Percentiles rank a stretch among this genome's conserved stretches.
Evolutionary conservation across 768 basidiomycete genomes (phyloP).

Genomic region (Russula vinacea): DNA sequence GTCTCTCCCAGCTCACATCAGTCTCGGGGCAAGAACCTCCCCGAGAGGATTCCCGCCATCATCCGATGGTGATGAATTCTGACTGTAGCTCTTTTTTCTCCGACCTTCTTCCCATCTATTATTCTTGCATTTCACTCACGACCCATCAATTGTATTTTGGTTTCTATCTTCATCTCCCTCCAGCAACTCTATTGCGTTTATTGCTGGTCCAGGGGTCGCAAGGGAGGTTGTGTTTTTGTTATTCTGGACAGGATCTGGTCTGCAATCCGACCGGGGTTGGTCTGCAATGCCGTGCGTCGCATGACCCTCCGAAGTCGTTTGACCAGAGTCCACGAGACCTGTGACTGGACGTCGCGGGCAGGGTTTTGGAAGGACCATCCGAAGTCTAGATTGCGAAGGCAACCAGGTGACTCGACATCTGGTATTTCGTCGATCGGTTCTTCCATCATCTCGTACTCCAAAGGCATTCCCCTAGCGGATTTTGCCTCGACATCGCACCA

Average conservation of each 20-base stretch:
- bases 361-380: slow-evolving; percentile 38
- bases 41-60: slow-evolving; percentile 54
- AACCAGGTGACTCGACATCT: slow-evolving; percentile 30
- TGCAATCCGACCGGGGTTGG: slow-evolving; percentile 36
- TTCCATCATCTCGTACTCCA: slow-evolving; percentile 31
- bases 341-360: slow-evolving; percentile 42
- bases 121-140: slow-evolving; percentile 30
- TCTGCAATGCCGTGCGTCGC: slow-evolving; percentile 39
- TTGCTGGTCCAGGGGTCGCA: slow-evolving; percentile 21
- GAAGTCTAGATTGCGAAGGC: slow-evolving; percentile 33
- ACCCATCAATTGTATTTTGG: slow-evolving; percentile 34
- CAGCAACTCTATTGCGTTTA: slow-evolving; percentile 15
- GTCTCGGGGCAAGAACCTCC: slow-evolving; percentile 60
- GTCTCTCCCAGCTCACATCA: slow-evolving; percentile 48
- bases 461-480: slow-evolving; percentile 28
- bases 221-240: slow-evolving; percentile 25
- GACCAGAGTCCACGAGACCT: slow-evolving; percentile 35
- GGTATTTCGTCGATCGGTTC: slow-evolving; percentile 35
- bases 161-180: slow-evolving; percentile 40
- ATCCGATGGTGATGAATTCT: slow-evolving; percentile 39
- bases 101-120: slow-evolving; percentile 28
- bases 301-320: slow-evolving; percentile 29
- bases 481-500: slow-evolving; percentile 21
- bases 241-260: slow-evolving; percentile 32
- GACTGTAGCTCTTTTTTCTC: slow-evolving; percentile 31